Evolutionary conservation across 148 eudicot species (phyloP).

Genomic region (Chenopodium berlandieri): DNA sequence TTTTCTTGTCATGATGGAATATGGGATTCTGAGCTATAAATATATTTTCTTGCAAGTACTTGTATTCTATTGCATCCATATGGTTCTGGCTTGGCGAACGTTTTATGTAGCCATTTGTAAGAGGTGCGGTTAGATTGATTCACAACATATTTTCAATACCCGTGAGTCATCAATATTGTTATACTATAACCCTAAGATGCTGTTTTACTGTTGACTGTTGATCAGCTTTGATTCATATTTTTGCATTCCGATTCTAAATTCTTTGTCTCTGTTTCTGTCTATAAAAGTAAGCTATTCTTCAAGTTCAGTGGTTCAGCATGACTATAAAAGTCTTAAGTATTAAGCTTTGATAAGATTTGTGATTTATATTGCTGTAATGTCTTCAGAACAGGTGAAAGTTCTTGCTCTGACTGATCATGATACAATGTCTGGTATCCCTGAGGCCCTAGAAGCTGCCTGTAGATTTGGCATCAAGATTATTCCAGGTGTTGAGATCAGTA

Average conservation of each 20-base stretch:
- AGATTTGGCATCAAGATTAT: constrained; percentile 86
- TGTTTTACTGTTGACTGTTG: background rate
- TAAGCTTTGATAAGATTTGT: constrained; percentile 25
- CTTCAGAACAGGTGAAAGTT: constrained; percentile 93
- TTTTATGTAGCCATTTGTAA: background rate
- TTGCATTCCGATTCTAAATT: background rate
- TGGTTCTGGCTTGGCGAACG: background rate
- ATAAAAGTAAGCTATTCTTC: background rate
- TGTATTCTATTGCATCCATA: background rate
- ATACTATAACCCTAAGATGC: background rate
- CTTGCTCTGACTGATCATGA: constrained; percentile 96
- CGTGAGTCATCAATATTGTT: background rate
- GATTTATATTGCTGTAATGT: constrained; percentile 33
- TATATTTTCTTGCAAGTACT: background rate
- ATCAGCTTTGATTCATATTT: background rate
- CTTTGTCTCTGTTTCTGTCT: background rate
- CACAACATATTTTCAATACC: background rate
- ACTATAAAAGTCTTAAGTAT: background rate
- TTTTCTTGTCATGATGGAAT: background rate
- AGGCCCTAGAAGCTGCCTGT: constrained; percentile 78
- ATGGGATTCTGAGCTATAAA: no score
- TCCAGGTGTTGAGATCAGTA: constrained; percentile 95
- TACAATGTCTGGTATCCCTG: constrained; percentile 92
- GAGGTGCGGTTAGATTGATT: background rate
- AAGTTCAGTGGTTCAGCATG: background rate